These are phyloP conservation scores for Epichloe brachyelytri DNA, from an alignment of 2,329 filamentous ascomycete species.

Conservation along the genomic window DNA sequence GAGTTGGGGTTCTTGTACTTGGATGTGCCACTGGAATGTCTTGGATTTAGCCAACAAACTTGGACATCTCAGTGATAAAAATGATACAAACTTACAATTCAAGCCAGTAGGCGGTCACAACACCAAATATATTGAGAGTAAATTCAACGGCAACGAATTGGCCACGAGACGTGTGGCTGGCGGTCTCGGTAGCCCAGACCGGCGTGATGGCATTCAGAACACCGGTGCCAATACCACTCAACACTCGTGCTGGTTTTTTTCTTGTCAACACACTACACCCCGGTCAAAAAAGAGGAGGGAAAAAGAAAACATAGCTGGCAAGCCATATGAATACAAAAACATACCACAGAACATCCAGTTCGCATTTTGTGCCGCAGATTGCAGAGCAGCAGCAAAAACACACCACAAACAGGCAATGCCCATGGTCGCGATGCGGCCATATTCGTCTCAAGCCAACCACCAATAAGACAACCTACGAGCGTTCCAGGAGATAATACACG, in stretches of 20 bases:
- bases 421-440: conserved; percentile 44
- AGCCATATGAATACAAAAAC: not conserved
- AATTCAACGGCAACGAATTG: conserved; percentile 61
- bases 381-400: conserved; percentile 47
- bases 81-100: conserved; percentile 26
- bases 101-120: conserved; percentile 47
- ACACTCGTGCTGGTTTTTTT: conserved; percentile 26
- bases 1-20: conserved; percentile 46
- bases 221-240: conserved; percentile 40
- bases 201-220: conserved; percentile 36
- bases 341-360: conserved; percentile 57
- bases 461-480: conserved; percentile 36
- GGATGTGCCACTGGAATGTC: conserved; percentile 31
- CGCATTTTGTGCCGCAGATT: conserved; percentile 51
- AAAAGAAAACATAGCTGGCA: too few species aligned
- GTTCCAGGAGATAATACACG: conserved; percentile 37
- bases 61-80: not conserved
- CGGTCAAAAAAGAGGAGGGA: too few species aligned
- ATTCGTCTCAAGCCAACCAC: conserved; percentile 35
- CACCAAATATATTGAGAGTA: conserved; percentile 59
- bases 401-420: conserved; percentile 45
- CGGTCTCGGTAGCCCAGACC: conserved; percentile 34
- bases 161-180: conserved; percentile 42
- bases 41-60: too few species aligned
- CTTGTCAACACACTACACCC: not conserved